Base-by-base conservation (phyloP, 2,329 filamentous ascomycete species). In the Scedosporium minutisporum region DNA sequence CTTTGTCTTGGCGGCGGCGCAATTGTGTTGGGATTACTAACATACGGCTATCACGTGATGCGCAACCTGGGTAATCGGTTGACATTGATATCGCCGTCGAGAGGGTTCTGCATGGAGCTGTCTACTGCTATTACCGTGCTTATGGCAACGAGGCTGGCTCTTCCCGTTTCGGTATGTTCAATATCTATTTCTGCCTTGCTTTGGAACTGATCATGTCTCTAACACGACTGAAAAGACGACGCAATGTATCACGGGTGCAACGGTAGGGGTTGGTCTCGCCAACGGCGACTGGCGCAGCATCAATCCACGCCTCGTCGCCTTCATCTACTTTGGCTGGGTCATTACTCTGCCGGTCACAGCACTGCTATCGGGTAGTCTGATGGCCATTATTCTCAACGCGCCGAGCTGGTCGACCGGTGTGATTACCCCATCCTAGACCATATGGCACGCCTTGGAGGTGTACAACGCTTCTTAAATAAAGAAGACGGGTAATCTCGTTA, bases 41-140 rank as follows among this genome's bases (percentile, higher is more conserved):
- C 82, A 9, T 87, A 85, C 66, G 84, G 84, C 6, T 87, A 86
- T 71, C 83, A 86, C 68, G 85, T 87, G 68, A 84, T 85, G 80
- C 76, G 80, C 60, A 79, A 79, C 57, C 76, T 84, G 63, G 81
- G 81, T 7, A 84, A 83, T 71, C 76, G 80, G 51, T 75, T 84
- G 65, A 84, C 81, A 14, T 75, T 81, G 21, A 81, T 83, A 68
- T 82, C 80, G 7, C 82, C 81, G 2, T 77, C 76, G 3, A 75
- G 81, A 64, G 81, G 81, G 10, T 81, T 77, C 68, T 78, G 74
- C 64, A 80, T 80, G 77, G 79, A 81, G 67, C 74, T 82, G 63
- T 77, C 76, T 46, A 79, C 78, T 57, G 79, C 80, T 12, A 73
- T 82, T 63, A 83, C 80, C 3, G 77, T 84, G 60, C 75, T 84